Evolutionary conservation across 2,329 filamentous ascomycete species (phyloP).

Genomic region (Graphilbum fragrans): DNA sequence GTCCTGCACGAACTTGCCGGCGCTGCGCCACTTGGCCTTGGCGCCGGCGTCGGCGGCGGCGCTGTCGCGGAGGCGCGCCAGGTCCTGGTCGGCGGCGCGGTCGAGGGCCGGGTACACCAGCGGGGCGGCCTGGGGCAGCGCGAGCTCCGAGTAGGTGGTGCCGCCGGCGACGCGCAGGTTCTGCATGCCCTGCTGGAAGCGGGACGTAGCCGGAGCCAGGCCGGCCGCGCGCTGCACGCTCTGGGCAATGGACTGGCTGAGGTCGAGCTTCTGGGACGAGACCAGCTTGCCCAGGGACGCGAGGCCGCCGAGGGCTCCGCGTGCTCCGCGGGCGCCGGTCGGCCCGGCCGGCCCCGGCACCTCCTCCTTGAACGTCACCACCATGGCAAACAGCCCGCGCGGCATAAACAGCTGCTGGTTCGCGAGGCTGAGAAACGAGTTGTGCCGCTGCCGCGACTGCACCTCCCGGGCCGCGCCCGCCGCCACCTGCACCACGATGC

Average conservation of each 20-base stretch:
- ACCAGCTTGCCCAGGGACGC: conserved; percentile 6
- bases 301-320: not conserved
- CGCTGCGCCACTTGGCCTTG: conserved; percentile 16
- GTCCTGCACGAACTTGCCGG: conserved; percentile 24
- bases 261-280: conserved; percentile 13
- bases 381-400: conserved; percentile 17
- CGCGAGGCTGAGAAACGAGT: conserved; percentile 16
- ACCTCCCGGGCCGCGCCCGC: conserved; percentile 16
- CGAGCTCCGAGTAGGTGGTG: conserved; percentile 22
- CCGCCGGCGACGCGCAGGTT: conserved; percentile 21
- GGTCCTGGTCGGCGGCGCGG: conserved; percentile 12
- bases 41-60: conserved; percentile 5
- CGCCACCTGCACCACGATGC: conserved; percentile 13
- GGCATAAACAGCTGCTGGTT: conserved; percentile 19
- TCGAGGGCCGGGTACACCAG: conserved; percentile 26
- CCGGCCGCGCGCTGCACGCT: conserved; percentile 11
- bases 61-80: conserved; percentile 14
- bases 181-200: conserved; percentile 16
- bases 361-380: no score
- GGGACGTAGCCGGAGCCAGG: conserved; percentile 5
- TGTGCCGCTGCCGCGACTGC: conserved; percentile 14
- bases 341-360: no score
- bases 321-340: no score
- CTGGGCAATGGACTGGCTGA: conserved; percentile 23
- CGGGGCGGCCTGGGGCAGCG: conserved; percentile 24